A percentile compares a stretch with the other conserved stretches of the same genome.
Conservation (phyloP, 2,329 filamentous ascomycete species). For the Fusarium sp. region DNA sequence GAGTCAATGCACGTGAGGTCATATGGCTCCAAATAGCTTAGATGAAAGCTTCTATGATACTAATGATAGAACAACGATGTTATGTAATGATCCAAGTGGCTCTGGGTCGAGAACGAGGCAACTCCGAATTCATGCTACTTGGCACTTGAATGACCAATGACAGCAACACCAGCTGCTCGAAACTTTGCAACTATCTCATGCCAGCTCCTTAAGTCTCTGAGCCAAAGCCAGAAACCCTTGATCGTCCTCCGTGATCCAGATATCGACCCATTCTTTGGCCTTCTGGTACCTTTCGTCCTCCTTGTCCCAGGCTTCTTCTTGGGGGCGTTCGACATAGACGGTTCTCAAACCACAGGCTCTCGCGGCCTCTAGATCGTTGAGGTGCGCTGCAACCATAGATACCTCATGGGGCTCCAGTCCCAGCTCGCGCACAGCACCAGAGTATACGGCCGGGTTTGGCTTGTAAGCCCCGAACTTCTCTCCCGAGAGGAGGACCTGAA, state of each 20-base stretch:
- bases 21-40: background rate
- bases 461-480: constrained; percentile 83
- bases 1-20: background rate
- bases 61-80: background rate
- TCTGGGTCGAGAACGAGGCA: background rate
- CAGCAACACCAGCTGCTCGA: background rate
- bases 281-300: constrained; percentile 64
- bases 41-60: background rate
- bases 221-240: constrained; percentile 50
- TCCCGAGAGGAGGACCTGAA: constrained; percentile 71
- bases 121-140: background rate
- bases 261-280: constrained; percentile 58
- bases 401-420: constrained; percentile 70
- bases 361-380: constrained; percentile 76
- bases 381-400: constrained; percentile 82
- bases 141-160: background rate
- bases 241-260: constrained; percentile 52
- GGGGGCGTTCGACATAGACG: constrained; percentile 76
- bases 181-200: background rate
- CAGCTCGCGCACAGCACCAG: constrained; percentile 72
- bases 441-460: constrained; percentile 74
- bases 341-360: constrained; percentile 73
- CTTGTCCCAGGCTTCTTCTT: constrained; percentile 72
- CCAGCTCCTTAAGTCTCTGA: constrained; percentile 41
- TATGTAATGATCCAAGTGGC: background rate